Percentiles rank a stretch among this genome's conserved stretches.
Evolutionary conservation across 139 green algal genomes (phyloP).

Genomic region (Microglena sp.): DNA sequence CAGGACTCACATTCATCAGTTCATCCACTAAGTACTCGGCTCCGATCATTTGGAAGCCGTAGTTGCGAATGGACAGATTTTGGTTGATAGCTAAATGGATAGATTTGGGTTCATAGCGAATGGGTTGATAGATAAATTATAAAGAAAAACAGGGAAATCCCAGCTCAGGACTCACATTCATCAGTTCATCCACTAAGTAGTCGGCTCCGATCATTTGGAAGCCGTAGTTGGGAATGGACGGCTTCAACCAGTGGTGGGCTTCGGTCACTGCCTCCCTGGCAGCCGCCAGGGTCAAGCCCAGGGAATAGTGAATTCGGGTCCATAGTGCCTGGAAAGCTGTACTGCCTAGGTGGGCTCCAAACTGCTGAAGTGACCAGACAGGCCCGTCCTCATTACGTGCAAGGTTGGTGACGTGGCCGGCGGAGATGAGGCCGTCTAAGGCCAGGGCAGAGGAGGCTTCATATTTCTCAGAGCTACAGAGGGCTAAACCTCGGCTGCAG

Average conservation of each 20-base stretch:
- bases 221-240: conserved; percentile 30
- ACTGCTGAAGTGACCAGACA: no score
- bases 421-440: background rate
- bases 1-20: no score
- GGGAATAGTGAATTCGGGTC: background rate
- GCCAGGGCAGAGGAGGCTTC: background rate
- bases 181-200: conserved; percentile 33
- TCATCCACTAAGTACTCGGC: no score
- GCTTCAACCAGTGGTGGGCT: conserved; percentile 4
- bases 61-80: no score
- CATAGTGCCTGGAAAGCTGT: conserved; percentile 18
- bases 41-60: no score
- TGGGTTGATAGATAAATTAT: no score
- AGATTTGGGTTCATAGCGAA: no score
- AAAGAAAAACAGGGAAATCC: no score
- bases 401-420: conserved; percentile 43
- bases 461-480: conserved; percentile 42
- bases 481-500: conserved; percentile 23
- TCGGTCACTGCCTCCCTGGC: background rate
- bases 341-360: conserved; percentile 19
- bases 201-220: conserved; percentile 46
- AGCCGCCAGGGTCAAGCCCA: background rate
- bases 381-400: no score
- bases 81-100: no score
- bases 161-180: conserved; percentile 3